Percentiles rank a stretch among this genome's conserved stretches.
phyloP scores from a whole-genome alignment of 2,329 filamentous ascomycete genomes.

The Rhynchosporium agropyri region DNA sequence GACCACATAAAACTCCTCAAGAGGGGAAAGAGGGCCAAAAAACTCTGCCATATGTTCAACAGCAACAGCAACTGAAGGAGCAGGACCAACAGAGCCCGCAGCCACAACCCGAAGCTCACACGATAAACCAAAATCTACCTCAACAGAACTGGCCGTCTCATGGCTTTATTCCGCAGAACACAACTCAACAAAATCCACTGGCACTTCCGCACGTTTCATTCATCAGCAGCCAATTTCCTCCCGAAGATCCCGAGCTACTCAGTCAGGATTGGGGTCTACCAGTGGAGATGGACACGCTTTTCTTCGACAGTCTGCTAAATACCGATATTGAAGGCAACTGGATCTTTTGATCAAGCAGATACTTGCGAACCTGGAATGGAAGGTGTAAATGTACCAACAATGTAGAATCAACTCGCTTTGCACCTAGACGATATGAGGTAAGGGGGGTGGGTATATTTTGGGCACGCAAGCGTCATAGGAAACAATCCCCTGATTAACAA shows the following conservation, averaged over 20 bases:
- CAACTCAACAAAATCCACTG: slow-evolving; percentile 4
- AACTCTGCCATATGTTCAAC: background rate
- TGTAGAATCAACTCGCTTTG: slow-evolving; percentile 3
- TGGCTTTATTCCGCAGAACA: background rate
- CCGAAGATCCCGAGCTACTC: slow-evolving; percentile 28
- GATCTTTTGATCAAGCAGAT: slow-evolving; percentile 28
- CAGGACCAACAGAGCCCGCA: background rate
- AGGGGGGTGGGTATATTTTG: too few relatives aligned
- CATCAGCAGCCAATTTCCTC: slow-evolving; percentile 35
- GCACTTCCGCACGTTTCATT: slow-evolving; percentile 25
- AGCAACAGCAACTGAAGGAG: background rate
- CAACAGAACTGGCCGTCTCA: slow-evolving; percentile 18
- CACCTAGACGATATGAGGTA: too few relatives aligned
- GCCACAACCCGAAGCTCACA: slow-evolving; percentile 5
- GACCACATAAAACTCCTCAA: slow-evolving; percentile 21
- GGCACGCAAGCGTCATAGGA: too few relatives aligned
- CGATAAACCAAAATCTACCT: slow-evolving; percentile 9
- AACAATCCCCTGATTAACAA: too few relatives aligned
- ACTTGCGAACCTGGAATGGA: background rate
- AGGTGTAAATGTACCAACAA: background rate
- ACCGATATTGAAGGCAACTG: slow-evolving; percentile 42
- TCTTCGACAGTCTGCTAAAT: slow-evolving; percentile 40
- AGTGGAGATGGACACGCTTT: slow-evolving; percentile 36
- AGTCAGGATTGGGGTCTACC: slow-evolving; percentile 32
- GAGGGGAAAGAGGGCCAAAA: background rate